These are phyloP conservation scores for Fusarium chaquense DNA, from an alignment of 2,329 filamentous ascomycete genomes.

Conservation along the genomic window DNA sequence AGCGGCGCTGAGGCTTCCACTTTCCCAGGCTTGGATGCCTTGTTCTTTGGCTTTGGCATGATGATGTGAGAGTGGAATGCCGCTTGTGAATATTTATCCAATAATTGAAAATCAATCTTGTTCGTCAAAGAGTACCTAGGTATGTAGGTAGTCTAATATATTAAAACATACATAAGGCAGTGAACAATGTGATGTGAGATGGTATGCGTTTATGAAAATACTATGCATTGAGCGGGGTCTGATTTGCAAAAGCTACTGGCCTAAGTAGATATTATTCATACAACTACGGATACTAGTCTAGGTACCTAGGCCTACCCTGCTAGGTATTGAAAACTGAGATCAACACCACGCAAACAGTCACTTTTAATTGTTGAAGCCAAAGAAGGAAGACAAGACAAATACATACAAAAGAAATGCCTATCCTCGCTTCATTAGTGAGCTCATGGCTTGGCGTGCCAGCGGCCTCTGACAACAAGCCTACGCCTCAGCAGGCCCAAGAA, in stretches of 20 bases:
- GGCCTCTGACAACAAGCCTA: constrained; percentile 21
- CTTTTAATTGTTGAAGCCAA: not conserved
- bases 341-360: not conserved
- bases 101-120: not conserved
- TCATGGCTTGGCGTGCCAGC: constrained; percentile 34
- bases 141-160: not conserved
- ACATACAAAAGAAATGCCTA: constrained; percentile 1
- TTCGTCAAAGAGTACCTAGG: not conserved
- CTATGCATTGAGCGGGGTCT: constrained; percentile 33
- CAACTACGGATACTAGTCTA: not conserved
- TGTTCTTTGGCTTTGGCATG: constrained; percentile 55
- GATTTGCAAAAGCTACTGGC: not conserved
- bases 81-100: not conserved
- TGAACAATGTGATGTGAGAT: not conserved
- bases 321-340: not conserved
- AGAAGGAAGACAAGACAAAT: not conserved
- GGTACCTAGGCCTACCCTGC: not conserved
- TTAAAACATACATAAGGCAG: not conserved
- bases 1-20: constrained; percentile 37
- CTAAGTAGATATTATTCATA: not conserved
- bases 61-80: not conserved
- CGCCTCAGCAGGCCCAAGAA: constrained; percentile 12
- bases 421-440: constrained; percentile 35
- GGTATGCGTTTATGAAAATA: constrained; percentile 1
- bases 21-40: constrained; percentile 47